These are phyloP conservation scores for Geranium incanum DNA, from an alignment of 441 rosid species.

Conservation along the genomic window DNA sequence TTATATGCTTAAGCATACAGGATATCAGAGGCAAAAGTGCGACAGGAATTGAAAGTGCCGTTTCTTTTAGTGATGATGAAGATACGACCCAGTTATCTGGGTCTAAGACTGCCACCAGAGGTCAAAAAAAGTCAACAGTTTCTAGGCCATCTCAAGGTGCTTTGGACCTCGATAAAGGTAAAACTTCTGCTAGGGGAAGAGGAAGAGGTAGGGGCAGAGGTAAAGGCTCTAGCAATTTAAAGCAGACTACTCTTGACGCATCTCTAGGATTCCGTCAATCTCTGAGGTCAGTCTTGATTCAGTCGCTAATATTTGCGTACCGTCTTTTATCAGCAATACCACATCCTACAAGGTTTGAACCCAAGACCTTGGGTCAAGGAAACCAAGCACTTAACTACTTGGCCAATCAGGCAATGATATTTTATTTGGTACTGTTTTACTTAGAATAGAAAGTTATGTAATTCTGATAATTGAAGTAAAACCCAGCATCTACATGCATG, in stretches of 20 bases:
- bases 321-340: no score
- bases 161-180: slow-evolving; percentile 42
- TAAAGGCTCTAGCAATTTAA: slow-evolving; percentile 49
- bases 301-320: slow-evolving; percentile 8
- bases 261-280: slow-evolving; percentile 61
- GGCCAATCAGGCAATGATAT: no score
- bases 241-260: slow-evolving; percentile 83
- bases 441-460: background rate
- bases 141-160: slow-evolving; percentile 40
- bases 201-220: slow-evolving; percentile 57
- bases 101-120: slow-evolving; percentile 43
- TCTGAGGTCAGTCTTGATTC: slow-evolving; percentile 45
- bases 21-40: slow-evolving; percentile 42
- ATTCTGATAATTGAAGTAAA: background rate
- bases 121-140: slow-evolving; percentile 49
- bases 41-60: slow-evolving; percentile 45
- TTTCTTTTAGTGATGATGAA: slow-evolving; percentile 89
- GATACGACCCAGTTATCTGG: slow-evolving; percentile 48
- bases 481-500: background rate
- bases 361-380: no score
- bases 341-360: no score
- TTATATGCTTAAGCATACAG: slow-evolving; percentile 34
- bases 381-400: no score
- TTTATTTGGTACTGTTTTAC: background rate
- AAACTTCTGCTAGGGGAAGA: slow-evolving; percentile 73